phyloP scores from a whole-genome alignment of 2,329 filamentous ascomycete species.

The Pyrenochaeta sp. region DNA sequence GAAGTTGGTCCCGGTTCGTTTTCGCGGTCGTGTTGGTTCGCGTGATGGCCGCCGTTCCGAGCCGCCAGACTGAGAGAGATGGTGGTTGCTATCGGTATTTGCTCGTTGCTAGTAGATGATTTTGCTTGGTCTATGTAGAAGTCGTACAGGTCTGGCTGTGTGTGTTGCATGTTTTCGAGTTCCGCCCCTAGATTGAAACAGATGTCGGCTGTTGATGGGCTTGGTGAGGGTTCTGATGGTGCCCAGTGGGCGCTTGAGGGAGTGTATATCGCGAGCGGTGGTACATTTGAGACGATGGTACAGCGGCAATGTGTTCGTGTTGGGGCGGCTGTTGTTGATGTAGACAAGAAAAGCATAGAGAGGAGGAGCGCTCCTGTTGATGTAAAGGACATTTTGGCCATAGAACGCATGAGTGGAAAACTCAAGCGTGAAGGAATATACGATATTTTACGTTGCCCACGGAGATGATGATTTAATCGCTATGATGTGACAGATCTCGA shows the following conservation, averaged over 20 bases:
- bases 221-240: constrained; percentile 25
- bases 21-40: neutral
- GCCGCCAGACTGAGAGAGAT: constrained; percentile 26
- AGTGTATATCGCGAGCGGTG: constrained; percentile 21
- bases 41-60: constrained; percentile 1
- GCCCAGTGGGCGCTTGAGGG: constrained; percentile 32
- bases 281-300: constrained; percentile 26
- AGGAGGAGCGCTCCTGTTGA: constrained; percentile 16
- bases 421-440: neutral
- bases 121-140: constrained; percentile 25
- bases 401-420: neutral
- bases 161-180: constrained; percentile 35
- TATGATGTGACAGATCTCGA: neutral
- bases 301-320: constrained; percentile 43
- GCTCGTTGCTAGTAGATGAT: constrained; percentile 9
- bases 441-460: neutral
- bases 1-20: constrained; percentile 11
- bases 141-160: constrained; percentile 37
- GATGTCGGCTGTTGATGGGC: constrained; percentile 20
- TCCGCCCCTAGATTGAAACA: constrained; percentile 36
- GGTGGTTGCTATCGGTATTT: constrained; percentile 29
- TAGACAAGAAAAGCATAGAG: constrained; percentile 19
- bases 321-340: constrained; percentile 28
- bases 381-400: constrained; percentile 22
- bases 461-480: neutral